Base-by-base conservation (phyloP, 192 early-diverging fungal species). In the Neocallimastix lanati region DNA sequence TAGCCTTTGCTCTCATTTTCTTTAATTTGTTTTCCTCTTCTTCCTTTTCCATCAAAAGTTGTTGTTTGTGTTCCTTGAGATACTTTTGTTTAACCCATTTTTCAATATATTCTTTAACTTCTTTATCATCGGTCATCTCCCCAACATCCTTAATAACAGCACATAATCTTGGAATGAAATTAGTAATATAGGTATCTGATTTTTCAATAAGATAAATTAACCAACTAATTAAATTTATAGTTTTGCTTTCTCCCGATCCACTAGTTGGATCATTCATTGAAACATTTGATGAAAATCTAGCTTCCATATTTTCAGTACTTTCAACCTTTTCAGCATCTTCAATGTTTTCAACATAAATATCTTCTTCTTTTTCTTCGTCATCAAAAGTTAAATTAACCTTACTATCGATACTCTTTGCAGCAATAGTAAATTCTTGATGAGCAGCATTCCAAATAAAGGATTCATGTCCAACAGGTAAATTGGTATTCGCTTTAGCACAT, bases 1-100 rank as follows among this genome's bases (percentile, higher is more conserved):
- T 67, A 9, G 50, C 50, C 50, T n/a, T 97, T 93, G 76, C 96
- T 89, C 67, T 92, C 93, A 80, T 93, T 93, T 28, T 93, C 91
- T n/a, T 92, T 86, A 15, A 81, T 83, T 90, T 77, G 87, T 85
- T 83, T 94, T 96, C 78, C 91, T 93, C 76, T 89, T 86, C 81
- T 93, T 95, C 0, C 83, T 84, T 16, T 94, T 93, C 28, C 50
- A n/a, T 67, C 9, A 67, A 67, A 21, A 67, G 16, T 67, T 67
- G 50, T 67, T 67, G 50, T 21, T 67, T 67, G n/a, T 67, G 50
- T 67, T 67, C 50, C 16, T 21, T 67, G 11, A 67, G 50, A 67
- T 25, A 9, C 25, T 67, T 67, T 67, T 67, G 50, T 21, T 67
- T 67, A 16, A 67, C 25, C 50, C 50, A 67, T 67, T 67, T 67